Conservation (phyloP, 257 asterid genomes). For the Solanum bulbocastanum region DNA sequence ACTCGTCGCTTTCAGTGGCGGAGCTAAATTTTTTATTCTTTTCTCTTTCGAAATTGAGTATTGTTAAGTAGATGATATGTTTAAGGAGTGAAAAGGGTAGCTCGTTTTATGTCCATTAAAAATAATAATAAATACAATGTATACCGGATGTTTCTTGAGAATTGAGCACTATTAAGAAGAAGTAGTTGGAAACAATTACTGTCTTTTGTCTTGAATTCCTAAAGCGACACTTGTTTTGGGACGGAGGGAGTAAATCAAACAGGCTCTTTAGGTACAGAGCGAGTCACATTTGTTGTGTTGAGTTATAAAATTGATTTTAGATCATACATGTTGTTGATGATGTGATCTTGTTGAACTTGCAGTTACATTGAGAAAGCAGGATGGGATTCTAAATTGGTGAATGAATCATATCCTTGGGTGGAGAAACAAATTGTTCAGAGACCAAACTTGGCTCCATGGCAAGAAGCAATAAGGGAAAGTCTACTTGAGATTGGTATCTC, state of each 20-base stretch:
- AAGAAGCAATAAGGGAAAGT: constrained; percentile 60
- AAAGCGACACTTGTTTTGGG: background rate
- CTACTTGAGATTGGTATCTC: constrained; percentile 78
- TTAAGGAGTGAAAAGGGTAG: background rate
- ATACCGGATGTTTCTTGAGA: background rate
- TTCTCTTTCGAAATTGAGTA: background rate
- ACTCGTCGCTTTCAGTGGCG: background rate
- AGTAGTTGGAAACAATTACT: background rate
- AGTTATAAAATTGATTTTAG: background rate
- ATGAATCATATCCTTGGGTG: constrained; percentile 88
- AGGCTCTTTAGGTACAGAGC: background rate
- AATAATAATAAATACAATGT: background rate
- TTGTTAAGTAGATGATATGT: background rate
- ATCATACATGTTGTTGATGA: background rate
- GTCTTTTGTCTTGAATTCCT: background rate
- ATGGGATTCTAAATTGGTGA: constrained; percentile 82
- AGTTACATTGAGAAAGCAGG: constrained; percentile 59
- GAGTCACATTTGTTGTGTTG: background rate
- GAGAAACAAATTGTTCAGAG: constrained; percentile 77
- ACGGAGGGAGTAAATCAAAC: background rate
- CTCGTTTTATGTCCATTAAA: background rate
- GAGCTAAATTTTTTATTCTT: background rate
- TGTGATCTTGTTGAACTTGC: constrained; percentile 11
- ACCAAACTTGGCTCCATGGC: constrained; percentile 76
- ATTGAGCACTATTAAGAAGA: background rate